phyloP scores from a whole-genome alignment of 768 basidiomycete genomes.

The Podaxis sp. region DNA sequence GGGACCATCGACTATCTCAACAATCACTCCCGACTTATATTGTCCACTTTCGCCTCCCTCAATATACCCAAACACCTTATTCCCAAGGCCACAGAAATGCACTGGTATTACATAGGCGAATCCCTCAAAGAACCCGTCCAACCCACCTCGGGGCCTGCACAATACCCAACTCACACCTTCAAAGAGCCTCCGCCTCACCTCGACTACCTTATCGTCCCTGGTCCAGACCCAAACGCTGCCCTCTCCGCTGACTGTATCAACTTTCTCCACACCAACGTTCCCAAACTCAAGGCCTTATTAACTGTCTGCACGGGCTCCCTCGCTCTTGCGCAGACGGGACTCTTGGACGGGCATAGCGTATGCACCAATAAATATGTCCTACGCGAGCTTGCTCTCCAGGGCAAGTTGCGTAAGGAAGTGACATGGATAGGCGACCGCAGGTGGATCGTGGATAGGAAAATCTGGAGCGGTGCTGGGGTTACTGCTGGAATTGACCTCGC shows the following conservation, averaged over 20 bases:
- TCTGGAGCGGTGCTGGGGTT: constrained; percentile 28
- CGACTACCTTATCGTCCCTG: constrained; percentile 28
- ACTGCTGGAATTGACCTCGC: constrained; percentile 29
- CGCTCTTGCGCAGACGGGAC: constrained; percentile 21
- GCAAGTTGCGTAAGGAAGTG: constrained; percentile 23
- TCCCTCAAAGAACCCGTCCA: constrained; percentile 15
- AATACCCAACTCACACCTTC: constrained; percentile 23
- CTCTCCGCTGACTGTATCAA: constrained; percentile 18
- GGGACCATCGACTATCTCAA: constrained; percentile 28
- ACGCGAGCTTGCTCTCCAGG: background rate
- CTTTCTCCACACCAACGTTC: constrained; percentile 20
- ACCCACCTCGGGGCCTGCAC: constrained; percentile 20
- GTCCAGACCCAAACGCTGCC: constrained; percentile 17
- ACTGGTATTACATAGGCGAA: constrained; percentile 27
- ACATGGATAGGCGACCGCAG: constrained; percentile 29
- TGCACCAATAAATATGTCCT: constrained; percentile 25
- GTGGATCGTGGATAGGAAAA: constrained; percentile 28
- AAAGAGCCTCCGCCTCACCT: constrained; percentile 20
- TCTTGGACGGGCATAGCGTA: constrained; percentile 26
- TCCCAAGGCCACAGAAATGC: constrained; percentile 22
- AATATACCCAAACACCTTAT: constrained; percentile 10
- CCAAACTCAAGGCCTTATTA: constrained; percentile 23
- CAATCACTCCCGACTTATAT: constrained; percentile 18
- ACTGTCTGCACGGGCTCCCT: constrained; percentile 27
- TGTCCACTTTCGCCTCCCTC: no score